A percentile compares a stretch with the other conserved stretches of the same genome.
Conservation (phyloP, 345 rosid species). For the Linum lewisii region DNA sequence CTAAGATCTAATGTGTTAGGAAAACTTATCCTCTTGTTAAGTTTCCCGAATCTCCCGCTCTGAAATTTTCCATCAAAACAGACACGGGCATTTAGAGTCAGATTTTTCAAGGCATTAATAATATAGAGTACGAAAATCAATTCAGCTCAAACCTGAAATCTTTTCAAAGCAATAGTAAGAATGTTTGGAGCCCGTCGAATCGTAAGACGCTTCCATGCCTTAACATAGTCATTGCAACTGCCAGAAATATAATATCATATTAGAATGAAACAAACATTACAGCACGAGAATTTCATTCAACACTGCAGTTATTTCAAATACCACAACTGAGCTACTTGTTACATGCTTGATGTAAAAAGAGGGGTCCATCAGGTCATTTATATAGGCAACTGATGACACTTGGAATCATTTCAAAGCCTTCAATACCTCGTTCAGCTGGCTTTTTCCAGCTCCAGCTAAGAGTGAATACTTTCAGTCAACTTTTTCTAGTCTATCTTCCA, state of each 20-base stretch:
- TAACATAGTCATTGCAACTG: conserved; percentile 88
- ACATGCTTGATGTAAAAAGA: background rate
- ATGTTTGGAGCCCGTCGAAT: conserved; percentile 65
- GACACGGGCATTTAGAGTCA: background rate
- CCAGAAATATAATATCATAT: conserved; percentile 5
- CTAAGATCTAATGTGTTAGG: conserved; percentile 74
- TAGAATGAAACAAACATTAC: background rate
- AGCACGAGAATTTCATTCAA: too few species aligned
- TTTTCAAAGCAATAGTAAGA: conserved; percentile 90
- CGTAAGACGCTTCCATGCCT: conserved; percentile 89
- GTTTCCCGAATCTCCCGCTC: conserved; percentile 97
- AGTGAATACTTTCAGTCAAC: too few species aligned
- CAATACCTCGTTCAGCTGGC: too few species aligned
- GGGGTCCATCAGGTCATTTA: background rate
- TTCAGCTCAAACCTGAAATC: conserved; percentile 56
- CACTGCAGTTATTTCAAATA: background rate
- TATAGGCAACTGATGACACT: too few species aligned
- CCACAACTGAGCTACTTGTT: background rate
- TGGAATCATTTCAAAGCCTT: too few species aligned
- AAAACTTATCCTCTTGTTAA: conserved; percentile 83
- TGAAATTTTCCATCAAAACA: conserved; percentile 28
- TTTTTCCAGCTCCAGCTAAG: too few species aligned
- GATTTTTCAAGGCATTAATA: background rate
- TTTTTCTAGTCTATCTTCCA: too few species aligned
- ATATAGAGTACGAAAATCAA: background rate